Base-by-base conservation (phyloP, 768 basidiomycete genomes). In the Pleurotus citrinopileatus region DNA sequence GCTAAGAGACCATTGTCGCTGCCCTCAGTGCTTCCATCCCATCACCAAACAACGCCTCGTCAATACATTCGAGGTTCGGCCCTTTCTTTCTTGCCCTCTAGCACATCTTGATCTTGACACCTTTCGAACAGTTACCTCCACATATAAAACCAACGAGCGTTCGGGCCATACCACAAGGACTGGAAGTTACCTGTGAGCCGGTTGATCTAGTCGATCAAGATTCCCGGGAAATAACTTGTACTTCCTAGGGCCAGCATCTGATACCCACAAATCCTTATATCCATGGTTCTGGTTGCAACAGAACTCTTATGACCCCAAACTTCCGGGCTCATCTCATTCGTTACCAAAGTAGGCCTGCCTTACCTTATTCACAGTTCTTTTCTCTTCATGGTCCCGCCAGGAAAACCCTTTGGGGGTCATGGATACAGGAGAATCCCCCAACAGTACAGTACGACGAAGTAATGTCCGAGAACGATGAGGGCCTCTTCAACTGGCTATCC, bases 1-100 rank as follows among this genome's bases (percentile, higher is more conserved):
- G 89, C 72, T 98, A 20, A 77, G 92, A 40, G 96, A 98, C 63
- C 95, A 98, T 60, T 98, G 96, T 65, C 79, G 94, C 28, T 97
- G 94, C 66, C 72, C 87, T 4, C 73, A 82, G 46, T 96, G 94
- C 67, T 95, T 91, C 63, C 95, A 98, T 67, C 73, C 86, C 0
- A 65, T 84, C 56, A 98, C 95, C 15, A 95, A 92, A 63, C 96
- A 98, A 67, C 79, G 95, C n/a, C 68, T 98, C 8, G 72, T 93
- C 48, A 86, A 90, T 63, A 93, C 94, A 1, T 92, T 88, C 59
- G 84, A 90, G 58, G 95, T 89, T 60, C 25, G 77, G 36, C 8
- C 3, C 26, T 25, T 20, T 54, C 6, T 42, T 22, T 32, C 37
- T 36, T 8, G 32, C 15, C 38, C 25, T 4, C n/a, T 55, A 3